Base-by-base conservation (phyloP, 768 basidiomycete genomes). In the Boletus subcaerulescens region DNA sequence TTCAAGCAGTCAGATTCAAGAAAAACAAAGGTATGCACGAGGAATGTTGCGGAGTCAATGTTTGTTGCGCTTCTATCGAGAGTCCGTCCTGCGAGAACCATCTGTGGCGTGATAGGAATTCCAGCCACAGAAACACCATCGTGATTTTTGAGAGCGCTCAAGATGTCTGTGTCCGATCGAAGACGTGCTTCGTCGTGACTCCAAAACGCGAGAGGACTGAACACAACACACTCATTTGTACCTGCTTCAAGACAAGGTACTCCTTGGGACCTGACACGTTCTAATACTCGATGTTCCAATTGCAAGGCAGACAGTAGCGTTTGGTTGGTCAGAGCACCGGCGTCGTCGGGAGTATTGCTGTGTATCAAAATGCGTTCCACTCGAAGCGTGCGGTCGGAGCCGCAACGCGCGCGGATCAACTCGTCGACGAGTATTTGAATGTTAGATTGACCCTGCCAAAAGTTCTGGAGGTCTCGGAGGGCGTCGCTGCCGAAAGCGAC, bases 21-120 rank as follows among this genome's bases (percentile, higher is more conserved):
- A 65, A 94, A 91, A 72, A 91, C 85, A 69, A 90, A 93, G 0
- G 90, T 91, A 54, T 93, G 75, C 15, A 85, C 89, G 18, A 93
- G 79, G 64, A 84, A 89, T 48, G 76, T 80, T 45, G 89, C 87
- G 56, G 77, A 80, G 63, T 87, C 85, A 47, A 84, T 77, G 53
- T 76, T 75, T n/a, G 74, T 71, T 33, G 69, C 48, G 53, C 78
- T 77, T 45, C 78, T 79, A 50, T 86, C 81, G 46, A 74, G 76
- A 15, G 75, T 75, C 53, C 87, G 77, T 18, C 88, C 85, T 9
- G 89, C 88, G 36, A 93, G 72, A 31, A 91, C 87, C 86, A 91
- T 91, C 42, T 81, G 77, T 3, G 86, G 81, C 11, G 83, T 85
- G 45, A 93, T 71, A 20, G 81, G 76, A 29, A 93, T 78, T 26